These are phyloP conservation scores for Yamadazyma taylorii DNA, from an alignment of 1,139 yeast genomes.

Conservation along the genomic window DNA sequence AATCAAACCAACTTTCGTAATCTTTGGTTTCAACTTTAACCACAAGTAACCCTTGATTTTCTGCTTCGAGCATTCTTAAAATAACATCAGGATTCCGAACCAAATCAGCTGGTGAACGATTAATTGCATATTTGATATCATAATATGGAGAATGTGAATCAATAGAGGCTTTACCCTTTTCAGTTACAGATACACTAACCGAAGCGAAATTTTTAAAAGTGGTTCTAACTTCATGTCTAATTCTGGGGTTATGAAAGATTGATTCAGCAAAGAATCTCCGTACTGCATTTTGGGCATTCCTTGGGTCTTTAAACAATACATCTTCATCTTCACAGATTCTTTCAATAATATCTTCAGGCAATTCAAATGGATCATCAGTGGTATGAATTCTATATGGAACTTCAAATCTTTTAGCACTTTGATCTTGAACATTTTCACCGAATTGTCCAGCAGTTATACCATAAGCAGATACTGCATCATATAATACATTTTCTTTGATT, in stretches of 20 bases:
- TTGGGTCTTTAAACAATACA: conserved; percentile 56
- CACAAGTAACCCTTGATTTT: conserved; percentile 56
- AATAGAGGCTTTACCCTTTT: conserved; percentile 81
- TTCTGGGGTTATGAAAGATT: conserved; percentile 75
- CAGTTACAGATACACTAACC: conserved; percentile 76
- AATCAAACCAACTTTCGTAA: conserved; percentile 44
- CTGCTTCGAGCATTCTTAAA: conserved; percentile 91
- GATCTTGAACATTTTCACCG: conserved; percentile 80
- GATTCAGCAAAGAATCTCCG: conserved; percentile 78
- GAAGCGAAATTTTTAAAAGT: conserved; percentile 68
- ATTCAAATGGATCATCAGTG: conserved; percentile 67
- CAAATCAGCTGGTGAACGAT: conserved; percentile 75
- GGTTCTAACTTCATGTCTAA: conserved; percentile 73
- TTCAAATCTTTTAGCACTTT: conserved; percentile 44
- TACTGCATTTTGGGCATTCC: conserved; percentile 71
- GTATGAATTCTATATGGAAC: conserved; percentile 66
- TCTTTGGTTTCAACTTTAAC: conserved; percentile 48
- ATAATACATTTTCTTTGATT: conserved; percentile 65
- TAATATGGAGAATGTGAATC: conserved; percentile 80
- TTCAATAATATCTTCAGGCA: conserved; percentile 66
- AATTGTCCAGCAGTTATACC: conserved; percentile 80
- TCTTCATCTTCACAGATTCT: conserved; percentile 54
- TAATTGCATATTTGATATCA: conserved; percentile 88
- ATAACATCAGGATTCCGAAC: conserved; percentile 75
- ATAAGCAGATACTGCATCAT: conserved; percentile 65